These are phyloP conservation scores for Fistulinella prunicolor DNA, from an alignment of 768 basidiomycete species.

Conservation along the genomic window DNA sequence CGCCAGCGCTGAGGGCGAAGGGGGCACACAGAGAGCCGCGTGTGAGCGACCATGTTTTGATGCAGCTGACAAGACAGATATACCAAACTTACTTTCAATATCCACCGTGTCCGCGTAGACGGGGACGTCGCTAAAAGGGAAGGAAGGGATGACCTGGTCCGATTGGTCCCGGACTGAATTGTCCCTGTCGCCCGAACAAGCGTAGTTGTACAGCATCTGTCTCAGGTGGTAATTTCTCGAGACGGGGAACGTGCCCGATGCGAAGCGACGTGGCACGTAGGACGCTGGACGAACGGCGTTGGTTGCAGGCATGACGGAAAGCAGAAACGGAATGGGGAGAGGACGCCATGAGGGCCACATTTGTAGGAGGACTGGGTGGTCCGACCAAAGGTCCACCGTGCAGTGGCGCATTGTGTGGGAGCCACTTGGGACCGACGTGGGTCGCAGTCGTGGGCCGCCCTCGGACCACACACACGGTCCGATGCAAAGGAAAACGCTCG, in stretches of 20 bases:
- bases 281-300: conserved; percentile 5
- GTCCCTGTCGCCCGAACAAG: neutral
- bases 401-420: too few relatives aligned
- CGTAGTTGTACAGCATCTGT: conserved; percentile 29
- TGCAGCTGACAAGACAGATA: too few relatives aligned
- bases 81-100: conserved; percentile 42
- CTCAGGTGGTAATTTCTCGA: conserved; percentile 22
- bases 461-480: too few relatives aligned
- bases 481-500: too few relatives aligned
- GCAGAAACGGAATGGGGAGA: neutral
- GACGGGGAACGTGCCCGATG: conserved; percentile 29
- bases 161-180: conserved; percentile 6
- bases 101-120: conserved; percentile 41
- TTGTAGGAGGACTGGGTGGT: conserved; percentile 16
- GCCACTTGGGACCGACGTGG: too few relatives aligned
- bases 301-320: conserved; percentile 8
- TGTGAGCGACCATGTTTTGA: neutral
- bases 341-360: neutral
- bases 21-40: neutral
- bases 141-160: conserved; percentile 32
- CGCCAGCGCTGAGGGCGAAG: conserved; percentile 26
- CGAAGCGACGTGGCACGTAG: conserved; percentile 18
- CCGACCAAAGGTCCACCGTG: conserved; percentile 6
- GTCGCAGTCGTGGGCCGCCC: too few relatives aligned
- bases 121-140: conserved; percentile 28